Base-by-base conservation (phyloP, 345 rosid genomes). In the Populus deltoides region DNA sequence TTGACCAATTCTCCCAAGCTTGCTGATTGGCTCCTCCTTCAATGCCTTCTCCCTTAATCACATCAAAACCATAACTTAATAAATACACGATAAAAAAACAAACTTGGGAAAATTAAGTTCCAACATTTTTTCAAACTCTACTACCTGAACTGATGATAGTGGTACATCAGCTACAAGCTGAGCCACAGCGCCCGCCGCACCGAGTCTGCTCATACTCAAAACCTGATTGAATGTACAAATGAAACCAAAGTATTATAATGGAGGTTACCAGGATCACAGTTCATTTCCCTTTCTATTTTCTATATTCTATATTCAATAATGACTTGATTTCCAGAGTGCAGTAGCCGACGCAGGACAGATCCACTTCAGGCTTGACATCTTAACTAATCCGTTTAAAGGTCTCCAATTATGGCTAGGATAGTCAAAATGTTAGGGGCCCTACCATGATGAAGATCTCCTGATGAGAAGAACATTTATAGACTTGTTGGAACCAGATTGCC, bases 1-100 rank as follows among this genome's bases (percentile, higher is more conserved):
- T 85, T 49, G 92, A 88, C 97, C 97, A 92, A 67, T 84, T 89
- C 84, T 89, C 92, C 97, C 97, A 88, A 0, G 90, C 89, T 1
- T 85, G 86, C 63, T 81, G 84, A 72, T 72, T 83, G 76, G 68
- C 77, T 74, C 87, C 89, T 20, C 89, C 91, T 75, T 86, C 90
- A 11, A 72, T 41, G 74, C 86, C 82, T 55, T 85, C 92, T 25
- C 89, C 92, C 93, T 90, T 16, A 31, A 77, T 76, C 62, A 77
- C 66, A 55, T 70, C 41, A 41, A 75, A 27, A 38, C 20, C 25
- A 49, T 38, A 62, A 24, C 39, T 75, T 38, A 57, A 29, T 61
- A 27, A 43, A 43, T 43, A 43, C 15, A 43, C 3, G 7, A 71
- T 27, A 25, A 7, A 20, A 51, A 25, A 45, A 9, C n/a, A 27